phyloP scores from a whole-genome alignment of 2,329 filamentous ascomycete genomes.

The Fusarium tanahbumbuense region DNA sequence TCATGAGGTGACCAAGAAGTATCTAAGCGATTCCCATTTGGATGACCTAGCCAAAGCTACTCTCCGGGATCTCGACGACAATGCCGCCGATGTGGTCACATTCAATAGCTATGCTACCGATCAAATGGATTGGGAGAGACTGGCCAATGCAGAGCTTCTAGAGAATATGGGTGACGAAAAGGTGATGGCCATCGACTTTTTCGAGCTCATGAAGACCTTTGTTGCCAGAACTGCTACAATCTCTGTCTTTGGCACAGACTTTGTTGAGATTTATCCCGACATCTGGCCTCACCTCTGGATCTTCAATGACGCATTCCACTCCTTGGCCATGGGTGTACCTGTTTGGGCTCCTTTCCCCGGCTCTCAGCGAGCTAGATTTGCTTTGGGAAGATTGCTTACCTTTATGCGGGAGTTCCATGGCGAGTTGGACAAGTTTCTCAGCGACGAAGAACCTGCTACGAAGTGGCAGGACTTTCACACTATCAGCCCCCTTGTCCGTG shows the following conservation, averaged over 20 bases:
- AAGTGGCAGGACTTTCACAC: conserved; percentile 55
- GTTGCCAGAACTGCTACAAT: conserved; percentile 51
- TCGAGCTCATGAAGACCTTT: conserved; percentile 52
- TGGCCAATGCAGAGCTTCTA: conserved; percentile 49
- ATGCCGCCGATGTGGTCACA: conserved; percentile 52
- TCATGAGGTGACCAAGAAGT: conserved; percentile 43
- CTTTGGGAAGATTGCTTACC: conserved; percentile 45
- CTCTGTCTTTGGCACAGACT: conserved; percentile 55
- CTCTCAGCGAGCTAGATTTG: conserved; percentile 49
- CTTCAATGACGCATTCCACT: conserved; percentile 51
- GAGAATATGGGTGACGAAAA: conserved; percentile 39
- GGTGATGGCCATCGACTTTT: conserved; percentile 51
- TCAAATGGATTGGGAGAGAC: conserved; percentile 55
- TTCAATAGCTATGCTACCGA: conserved; percentile 54
- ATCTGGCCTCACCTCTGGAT: conserved; percentile 54
- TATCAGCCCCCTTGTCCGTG: conserved; percentile 50
- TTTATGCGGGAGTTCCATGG: conserved; percentile 51
- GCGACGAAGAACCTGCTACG: conserved; percentile 48
- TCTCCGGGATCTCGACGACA: conserved; percentile 43
- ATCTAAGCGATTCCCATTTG: conserved; percentile 45
- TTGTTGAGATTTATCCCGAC: conserved; percentile 55
- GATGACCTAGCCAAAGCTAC: conserved; percentile 35
- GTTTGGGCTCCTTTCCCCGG: conserved; percentile 50
- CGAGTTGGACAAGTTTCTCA: conserved; percentile 51
- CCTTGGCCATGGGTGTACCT: conserved; percentile 49